Evolutionary conservation across 225 moss, liverwort and hornwort genomes (phyloP), one percentile per base, ranked within the genome.

Genomic region (Straminergon stramineum): DNA sequence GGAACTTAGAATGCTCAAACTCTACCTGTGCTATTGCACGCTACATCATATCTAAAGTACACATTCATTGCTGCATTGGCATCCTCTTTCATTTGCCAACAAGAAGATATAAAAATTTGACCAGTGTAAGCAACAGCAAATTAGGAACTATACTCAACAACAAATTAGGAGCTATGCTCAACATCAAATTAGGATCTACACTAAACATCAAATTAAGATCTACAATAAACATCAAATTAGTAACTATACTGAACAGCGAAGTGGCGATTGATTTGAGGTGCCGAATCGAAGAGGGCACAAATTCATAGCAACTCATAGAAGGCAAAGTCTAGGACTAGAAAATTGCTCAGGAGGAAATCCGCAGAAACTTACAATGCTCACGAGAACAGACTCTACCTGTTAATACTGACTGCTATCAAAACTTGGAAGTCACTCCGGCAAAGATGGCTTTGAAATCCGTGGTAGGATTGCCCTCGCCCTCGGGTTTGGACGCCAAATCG

Each of bases 401-500:
- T 52, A 26, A 35, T 75, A 81, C 67, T 53, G 68, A 75, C 75
- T 56, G 65, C 64, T 53, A 63, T 94, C 94, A 95, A 93, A 95
- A 95, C 90, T 93, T 95, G 78, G 94, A 85, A n/a, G 91, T 88
- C 66, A 95, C 92, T 79, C 93, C 89, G 11, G 94, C 92, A 81
- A 96, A 96, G 87, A 97, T 77, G 15, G 94, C 92, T 83, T 93
- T 93, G 83, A 97, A 97, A 84, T 98, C 95, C 7, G 89, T 89
- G 45, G 98, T 96, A 7, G 95, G 93, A 48, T 57, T 89, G 24
- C 97, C 98, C 37, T 94, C 95, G 75, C 95, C 98, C 88, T 98
- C 97, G 37, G 95, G 95, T 89, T 95, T 96, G 31, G 98, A 98
- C 51, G 95, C 97, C 83, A 97, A 81, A 88, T 98, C 98, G 53